Evolutionary conservation across 1,139 yeast species (phyloP), one percentile per base, ranked within the genome.

Genomic region (Blastobotrys serpentis): DNA sequence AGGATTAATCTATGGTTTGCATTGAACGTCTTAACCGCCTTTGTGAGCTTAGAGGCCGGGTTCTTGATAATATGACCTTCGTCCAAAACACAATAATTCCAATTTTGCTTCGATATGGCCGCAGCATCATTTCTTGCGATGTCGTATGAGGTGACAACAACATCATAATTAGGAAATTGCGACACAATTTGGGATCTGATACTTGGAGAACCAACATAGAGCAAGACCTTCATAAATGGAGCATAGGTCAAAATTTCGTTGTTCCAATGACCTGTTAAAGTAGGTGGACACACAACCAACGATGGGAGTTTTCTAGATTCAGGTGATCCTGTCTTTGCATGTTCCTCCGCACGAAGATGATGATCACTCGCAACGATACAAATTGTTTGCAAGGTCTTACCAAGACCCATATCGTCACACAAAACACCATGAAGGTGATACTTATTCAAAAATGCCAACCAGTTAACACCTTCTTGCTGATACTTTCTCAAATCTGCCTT

Each of bases 371-470:
- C 86, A 48, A 94, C 89, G 56, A 94, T 92, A 70, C 98, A 94
- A 62, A 94, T 89, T 0, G 98, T 90, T 68, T 94, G 99, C 54
- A 94, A 75, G 0, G 99, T 94, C 65, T 94, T 94, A 51, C 99
- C 99, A 33, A 94, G 76, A 10, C 99, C 99, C 99, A 94, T 94
- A 79, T 94, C 99, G 68, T 94, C 99, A 79, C 98, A 92, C 45
- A 94, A 73, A 61, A 94, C 89, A 45, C 98, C 99, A 69, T 94
- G 98, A 46, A 94, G 73, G 66, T 92, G 96, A 63, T 94, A 94
- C 62, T 87, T 87, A 71, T 92, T 94, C 62, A 94, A 76, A 64
- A 94, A 94, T 13, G 96, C 96, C 49, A 94, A 74, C 99, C 99
- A 94, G 65, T 92, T 94, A 39, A 94, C 95, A 67, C 99, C 99